Percentiles rank a stretch among this genome's conserved stretches.
Evolutionary conservation across 1,284 basidiomycete genomes (phyloP).

Genomic region (Rhizoctonia solani): DNA sequence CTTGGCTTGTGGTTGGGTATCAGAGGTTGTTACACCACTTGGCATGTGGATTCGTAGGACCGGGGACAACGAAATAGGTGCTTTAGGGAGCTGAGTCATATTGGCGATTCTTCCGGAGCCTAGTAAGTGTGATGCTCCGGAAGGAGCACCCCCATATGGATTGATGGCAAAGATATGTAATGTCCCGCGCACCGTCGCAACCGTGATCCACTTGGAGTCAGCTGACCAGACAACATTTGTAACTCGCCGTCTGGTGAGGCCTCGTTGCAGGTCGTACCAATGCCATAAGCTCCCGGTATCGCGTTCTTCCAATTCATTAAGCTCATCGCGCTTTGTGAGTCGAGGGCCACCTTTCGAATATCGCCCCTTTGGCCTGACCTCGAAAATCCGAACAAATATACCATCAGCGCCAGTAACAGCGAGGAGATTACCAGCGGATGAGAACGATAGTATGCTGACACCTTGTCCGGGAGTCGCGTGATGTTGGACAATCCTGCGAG

Average conservation of each 20-base stretch:
- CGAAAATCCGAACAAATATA: constrained; percentile 35
- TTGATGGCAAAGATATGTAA: constrained; percentile 57
- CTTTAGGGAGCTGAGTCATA: constrained; percentile 52
- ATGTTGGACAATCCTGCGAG: constrained; percentile 35
- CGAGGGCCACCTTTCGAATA: constrained; percentile 5
- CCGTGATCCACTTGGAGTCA: constrained; percentile 71
- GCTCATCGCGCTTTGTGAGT: background rate
- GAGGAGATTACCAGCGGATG: constrained; percentile 35
- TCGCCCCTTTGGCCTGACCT: constrained; percentile 31
- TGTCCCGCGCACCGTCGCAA: constrained; percentile 58
- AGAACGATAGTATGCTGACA: constrained; percentile 31
- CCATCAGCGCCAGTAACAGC: constrained; percentile 38
- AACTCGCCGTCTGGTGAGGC: constrained; percentile 69
- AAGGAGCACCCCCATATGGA: constrained; percentile 72
- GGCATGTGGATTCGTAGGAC: background rate
- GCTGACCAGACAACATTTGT: constrained; percentile 60
- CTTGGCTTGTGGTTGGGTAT: background rate
- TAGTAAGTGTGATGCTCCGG: constrained; percentile 65
- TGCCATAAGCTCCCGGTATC: constrained; percentile 55
- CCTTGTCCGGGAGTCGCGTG: constrained; percentile 34
- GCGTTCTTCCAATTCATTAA: background rate
- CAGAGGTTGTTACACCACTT: no score
- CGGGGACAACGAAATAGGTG: constrained; percentile 47
- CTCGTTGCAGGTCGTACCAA: constrained; percentile 70
- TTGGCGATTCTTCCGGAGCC: constrained; percentile 51